Evolutionary conservation across 129 eudicot species (phyloP).

Genomic region (Silybum marianum): DNA sequence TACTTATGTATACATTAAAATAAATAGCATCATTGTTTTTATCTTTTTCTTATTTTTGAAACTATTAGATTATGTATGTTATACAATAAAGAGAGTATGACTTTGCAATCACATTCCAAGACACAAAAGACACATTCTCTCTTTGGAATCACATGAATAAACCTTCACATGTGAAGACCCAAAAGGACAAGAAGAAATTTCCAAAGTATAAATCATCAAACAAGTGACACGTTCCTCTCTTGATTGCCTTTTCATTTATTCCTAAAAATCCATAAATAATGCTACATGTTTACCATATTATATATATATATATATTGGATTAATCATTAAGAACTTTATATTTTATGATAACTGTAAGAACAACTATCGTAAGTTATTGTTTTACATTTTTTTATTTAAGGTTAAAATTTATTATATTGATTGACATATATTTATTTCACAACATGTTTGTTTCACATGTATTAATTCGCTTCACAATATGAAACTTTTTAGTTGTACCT

Average conservation of each 20-base stretch:
- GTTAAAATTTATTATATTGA: no score
- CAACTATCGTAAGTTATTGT: no score
- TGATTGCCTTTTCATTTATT: conserved; percentile 29
- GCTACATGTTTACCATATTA: conserved; percentile 10
- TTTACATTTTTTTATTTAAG: no score
- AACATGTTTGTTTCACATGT: no score
- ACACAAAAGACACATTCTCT: conserved; percentile 29
- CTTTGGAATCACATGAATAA: conserved; percentile 44
- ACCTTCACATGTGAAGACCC: conserved; percentile 40
- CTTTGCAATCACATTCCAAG: conserved; percentile 27
- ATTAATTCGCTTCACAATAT: no score
- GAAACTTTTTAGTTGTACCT: no score
- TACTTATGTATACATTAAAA: not conserved
- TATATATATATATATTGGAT: not conserved
- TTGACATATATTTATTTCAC: no score
- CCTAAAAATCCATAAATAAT: conserved; percentile 17
- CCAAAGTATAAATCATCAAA: conserved; percentile 43
- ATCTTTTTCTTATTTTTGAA: not conserved
- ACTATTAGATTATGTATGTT: not conserved
- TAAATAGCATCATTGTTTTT: not conserved
- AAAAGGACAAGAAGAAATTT: conserved; percentile 38
- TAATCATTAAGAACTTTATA: no score
- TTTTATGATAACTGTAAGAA: no score
- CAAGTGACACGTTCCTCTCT: conserved; percentile 41
- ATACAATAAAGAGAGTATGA: not conserved